Percentiles rank a stretch among this genome's conserved stretches.
These are phyloP conservation scores for Strobilomyces confusus DNA, from an alignment of 768 basidiomycete species.

Conservation along the genomic window DNA sequence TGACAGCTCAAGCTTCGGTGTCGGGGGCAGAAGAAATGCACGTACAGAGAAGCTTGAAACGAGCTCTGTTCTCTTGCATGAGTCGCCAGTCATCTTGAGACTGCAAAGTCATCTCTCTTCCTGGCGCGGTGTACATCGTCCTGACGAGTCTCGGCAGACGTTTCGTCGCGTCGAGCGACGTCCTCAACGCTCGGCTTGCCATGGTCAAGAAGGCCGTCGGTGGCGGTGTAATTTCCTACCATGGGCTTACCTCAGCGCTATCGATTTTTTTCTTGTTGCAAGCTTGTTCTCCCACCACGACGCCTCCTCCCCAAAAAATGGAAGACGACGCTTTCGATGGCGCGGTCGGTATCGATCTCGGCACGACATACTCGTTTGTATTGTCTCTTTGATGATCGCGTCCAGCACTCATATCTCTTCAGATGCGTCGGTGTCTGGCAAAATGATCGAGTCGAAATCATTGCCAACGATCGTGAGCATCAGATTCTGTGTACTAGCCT, in stretches of 20 bases:
- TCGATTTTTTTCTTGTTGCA: constrained; percentile 34
- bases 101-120: constrained; percentile 33
- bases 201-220: constrained; percentile 18
- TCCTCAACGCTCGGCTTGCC: constrained; percentile 24
- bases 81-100: constrained; percentile 61
- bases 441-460: constrained; percentile 99
- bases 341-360: constrained; percentile 95
- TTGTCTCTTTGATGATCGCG: constrained; percentile 15
- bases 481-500: not conserved
- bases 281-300: constrained; percentile 31
- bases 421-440: constrained; percentile 99
- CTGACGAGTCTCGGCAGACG: constrained; percentile 23
- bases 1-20: constrained; percentile 10
- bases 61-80: constrained; percentile 56
- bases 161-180: constrained; percentile 20
- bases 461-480: constrained; percentile 88
- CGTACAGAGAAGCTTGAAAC: constrained; percentile 54
- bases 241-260: constrained; percentile 54
- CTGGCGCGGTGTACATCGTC: constrained; percentile 30
- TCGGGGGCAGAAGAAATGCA: constrained; percentile 16
- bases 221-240: constrained; percentile 33
- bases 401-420: constrained; percentile 20
- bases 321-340: constrained; percentile 88
- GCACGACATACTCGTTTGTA: constrained; percentile 93
- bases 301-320: constrained; percentile 49